These are phyloP conservation scores for Cucumis hystrix DNA, from an alignment of 306 rosid species.

Conservation along the genomic window DNA sequence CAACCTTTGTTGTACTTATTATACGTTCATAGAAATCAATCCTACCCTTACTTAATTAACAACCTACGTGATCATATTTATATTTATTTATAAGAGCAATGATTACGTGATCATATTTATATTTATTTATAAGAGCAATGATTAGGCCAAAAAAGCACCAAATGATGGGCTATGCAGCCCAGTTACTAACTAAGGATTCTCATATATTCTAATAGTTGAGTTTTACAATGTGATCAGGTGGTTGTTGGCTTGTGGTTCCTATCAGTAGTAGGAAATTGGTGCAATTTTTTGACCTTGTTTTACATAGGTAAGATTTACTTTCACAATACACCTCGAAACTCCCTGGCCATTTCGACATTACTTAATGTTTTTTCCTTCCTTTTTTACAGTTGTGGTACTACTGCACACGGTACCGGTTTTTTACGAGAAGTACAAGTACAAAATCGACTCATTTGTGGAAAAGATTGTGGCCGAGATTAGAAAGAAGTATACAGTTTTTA, in stretches of 20 bases:
- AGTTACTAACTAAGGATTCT: too few species aligned
- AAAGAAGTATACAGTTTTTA: conserved; percentile 60
- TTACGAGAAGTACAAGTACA: conserved; percentile 60
- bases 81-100: too few species aligned
- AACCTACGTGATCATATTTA: not conserved
- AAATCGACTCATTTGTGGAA: conserved; percentile 57
- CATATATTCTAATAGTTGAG: not conserved
- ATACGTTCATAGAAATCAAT: not conserved
- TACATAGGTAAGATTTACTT: conserved; percentile 38
- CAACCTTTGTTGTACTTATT: not conserved
- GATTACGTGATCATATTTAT: not conserved
- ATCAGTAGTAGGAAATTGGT: conserved; percentile 55
- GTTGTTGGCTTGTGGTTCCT: conserved; percentile 71
- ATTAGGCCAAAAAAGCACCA: too few species aligned
- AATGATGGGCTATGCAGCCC: too few species aligned
- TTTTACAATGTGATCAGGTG: conserved; percentile 26
- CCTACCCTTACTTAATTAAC: not conserved
- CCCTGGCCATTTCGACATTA: not conserved
- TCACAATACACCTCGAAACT: not conserved
- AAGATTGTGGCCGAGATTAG: conserved; percentile 48
- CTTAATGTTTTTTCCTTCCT: not conserved
- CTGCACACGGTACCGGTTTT: conserved; percentile 64
- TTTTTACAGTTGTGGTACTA: conserved; percentile 46
- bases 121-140: too few species aligned
- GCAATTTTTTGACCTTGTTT: conserved; percentile 82